Evolutionary conservation across 768 basidiomycete genomes (phyloP), one percentile per base, ranked within the genome.

Genomic region (Hortiboletus flavorubellus): DNA sequence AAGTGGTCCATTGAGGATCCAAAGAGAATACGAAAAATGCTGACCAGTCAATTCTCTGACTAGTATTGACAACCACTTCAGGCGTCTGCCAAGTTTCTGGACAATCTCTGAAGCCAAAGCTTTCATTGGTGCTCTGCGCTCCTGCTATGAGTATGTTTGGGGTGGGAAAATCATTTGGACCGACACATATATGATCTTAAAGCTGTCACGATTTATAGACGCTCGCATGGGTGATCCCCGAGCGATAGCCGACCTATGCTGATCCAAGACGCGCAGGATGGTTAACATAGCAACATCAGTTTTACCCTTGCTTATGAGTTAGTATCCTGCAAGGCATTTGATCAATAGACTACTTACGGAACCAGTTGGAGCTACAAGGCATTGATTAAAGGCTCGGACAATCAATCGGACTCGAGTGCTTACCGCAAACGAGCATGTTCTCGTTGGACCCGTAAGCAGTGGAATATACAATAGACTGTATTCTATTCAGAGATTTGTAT

Each of bases 121-220:
- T 69, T 99, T 99, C 93, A 99, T 98, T 0, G 97, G 97, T 8
- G 97, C 97, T 29, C 91, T 93, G 54, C 12, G 11, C 7, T 49
- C 40, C 23, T 37, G 30, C 31, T 34, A 33, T 58, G 21, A 55
- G 45, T 18, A 43, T 30, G 21, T 40, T 38, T 16, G 2, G 15
- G 1, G 16, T 15, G 51, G 41, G 38, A 43, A 11, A 4, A 48
- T 38, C 12, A 18, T 30, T 16, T 18, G 33, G 2, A 66, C 83
- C 65, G 66, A 91, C 91, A 99, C 97, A 62, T 99, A 99, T 45
- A 99, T 94, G 58, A 99, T 86, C 72, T 99, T 98, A 78, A 97
- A 98, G 2, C 83, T 73, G 57, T 91, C 79, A 31, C 79, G 77
- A 55, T 83, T 68, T 51, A 96, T 89, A 6, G 81, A 76, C 3